Evolutionary conservation across 371 early-diverging fungal genomes (phyloP).

Genomic region (Mucor circinelloides): DNA sequence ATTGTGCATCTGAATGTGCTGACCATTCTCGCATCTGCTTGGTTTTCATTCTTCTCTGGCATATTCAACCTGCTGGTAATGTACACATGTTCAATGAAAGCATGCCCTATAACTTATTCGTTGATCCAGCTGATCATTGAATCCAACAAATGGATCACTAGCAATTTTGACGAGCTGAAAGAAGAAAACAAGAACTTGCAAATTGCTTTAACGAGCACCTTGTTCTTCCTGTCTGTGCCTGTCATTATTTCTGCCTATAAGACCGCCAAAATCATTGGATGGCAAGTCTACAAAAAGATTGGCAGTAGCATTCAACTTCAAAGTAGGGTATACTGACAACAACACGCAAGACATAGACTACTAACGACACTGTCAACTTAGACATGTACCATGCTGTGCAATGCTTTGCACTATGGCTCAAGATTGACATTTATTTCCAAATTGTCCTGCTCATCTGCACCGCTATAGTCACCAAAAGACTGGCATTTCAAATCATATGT

Average conservation of each 20-base stretch:
- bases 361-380: background rate
- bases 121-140: constrained; percentile 1
- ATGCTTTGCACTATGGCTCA: constrained; percentile 10
- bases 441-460: background rate
- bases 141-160: background rate
- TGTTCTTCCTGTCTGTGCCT: constrained; percentile 6
- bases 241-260: constrained; percentile 17
- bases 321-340: constrained; percentile 6
- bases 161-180: background rate
- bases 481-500: background rate
- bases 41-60: constrained; percentile 12
- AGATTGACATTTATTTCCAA: constrained; percentile 20
- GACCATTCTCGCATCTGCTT: constrained; percentile 21
- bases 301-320: constrained; percentile 16
- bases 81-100: background rate
- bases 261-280: constrained; percentile 13
- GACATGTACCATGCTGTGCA: constrained; percentile 16
- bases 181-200: constrained; percentile 9
- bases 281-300: constrained; percentile 22
- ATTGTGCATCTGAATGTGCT: constrained; percentile 17
- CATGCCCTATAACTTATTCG: background rate
- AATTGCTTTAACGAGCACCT: constrained; percentile 4
- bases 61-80: constrained; percentile 17
- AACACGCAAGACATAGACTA: background rate
- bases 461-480: background rate